Percentiles rank a stretch among this genome's conserved stretches.
These are phyloP conservation scores for Myrica gale DNA, from an alignment of 306 rosid species.

Conservation along the genomic window DNA sequence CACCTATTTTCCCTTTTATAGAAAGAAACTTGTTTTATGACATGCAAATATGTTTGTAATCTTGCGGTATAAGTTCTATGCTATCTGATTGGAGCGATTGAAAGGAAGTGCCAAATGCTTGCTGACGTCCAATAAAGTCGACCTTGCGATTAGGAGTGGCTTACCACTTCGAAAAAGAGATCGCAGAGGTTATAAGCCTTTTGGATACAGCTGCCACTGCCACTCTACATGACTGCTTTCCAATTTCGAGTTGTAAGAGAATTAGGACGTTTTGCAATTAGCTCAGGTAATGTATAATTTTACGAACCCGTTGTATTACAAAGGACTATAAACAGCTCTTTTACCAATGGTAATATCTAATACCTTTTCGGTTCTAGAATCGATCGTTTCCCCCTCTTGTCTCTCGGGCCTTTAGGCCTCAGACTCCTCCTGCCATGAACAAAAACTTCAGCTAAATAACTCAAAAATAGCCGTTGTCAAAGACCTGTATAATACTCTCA, in stretches of 20 bases:
- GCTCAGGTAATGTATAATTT: conserved; percentile 12
- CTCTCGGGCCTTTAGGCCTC: too few species aligned
- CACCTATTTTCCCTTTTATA: too few species aligned
- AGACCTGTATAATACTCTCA: too few species aligned
- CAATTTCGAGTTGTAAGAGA: conserved; percentile 27
- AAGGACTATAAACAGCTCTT: too few species aligned
- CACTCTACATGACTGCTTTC: conserved; percentile 11
- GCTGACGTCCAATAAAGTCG: not conserved
- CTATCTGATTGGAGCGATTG: conserved; percentile 12
- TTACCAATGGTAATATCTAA: too few species aligned
- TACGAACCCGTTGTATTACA: too few species aligned
- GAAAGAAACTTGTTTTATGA: too few species aligned
- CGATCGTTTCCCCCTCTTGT: too few species aligned
- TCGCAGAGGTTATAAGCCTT: not conserved
- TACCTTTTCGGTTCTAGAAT: too few species aligned
- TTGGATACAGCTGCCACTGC: not conserved
- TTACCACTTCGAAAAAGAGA: conserved; percentile 34
- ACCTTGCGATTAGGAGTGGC: conserved; percentile 23
- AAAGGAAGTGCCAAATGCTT: not conserved
- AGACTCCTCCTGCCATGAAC: too few species aligned
- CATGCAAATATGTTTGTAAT: not conserved
- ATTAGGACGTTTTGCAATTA: conserved; percentile 17
- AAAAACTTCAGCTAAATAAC: too few species aligned
- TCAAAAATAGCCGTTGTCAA: too few species aligned
- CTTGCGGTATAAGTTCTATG: conserved; percentile 24